These are phyloP conservation scores for Eucalyptus sideroxylon DNA, from an alignment of 345 rosid genomes.

Conservation along the genomic window DNA sequence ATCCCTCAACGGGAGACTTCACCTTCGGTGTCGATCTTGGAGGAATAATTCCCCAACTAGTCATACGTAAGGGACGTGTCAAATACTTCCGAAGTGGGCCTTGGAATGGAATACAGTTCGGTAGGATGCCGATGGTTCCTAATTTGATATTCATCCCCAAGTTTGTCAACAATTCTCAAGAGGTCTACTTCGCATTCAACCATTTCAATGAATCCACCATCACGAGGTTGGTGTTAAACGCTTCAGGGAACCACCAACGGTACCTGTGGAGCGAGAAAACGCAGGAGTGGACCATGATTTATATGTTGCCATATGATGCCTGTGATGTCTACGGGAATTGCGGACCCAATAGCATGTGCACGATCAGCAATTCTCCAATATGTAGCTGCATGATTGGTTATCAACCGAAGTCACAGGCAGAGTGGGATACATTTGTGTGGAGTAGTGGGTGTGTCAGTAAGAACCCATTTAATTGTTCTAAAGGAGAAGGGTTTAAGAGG, in stretches of 20 bases:
- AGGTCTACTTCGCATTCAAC: background rate
- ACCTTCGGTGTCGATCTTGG: background rate
- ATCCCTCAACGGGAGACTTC: background rate
- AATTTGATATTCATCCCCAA: background rate
- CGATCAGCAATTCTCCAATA: background rate
- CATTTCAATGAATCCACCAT: background rate
- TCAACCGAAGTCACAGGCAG: background rate
- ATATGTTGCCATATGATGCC: background rate
- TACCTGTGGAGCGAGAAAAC: background rate
- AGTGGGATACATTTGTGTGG: background rate
- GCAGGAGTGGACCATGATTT: background rate
- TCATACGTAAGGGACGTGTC: background rate
- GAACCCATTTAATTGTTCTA: background rate
- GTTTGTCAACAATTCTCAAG: background rate
- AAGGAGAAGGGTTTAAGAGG: background rate
- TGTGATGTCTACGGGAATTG: background rate
- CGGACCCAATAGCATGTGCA: background rate
- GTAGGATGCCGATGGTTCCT: fast-evolving
- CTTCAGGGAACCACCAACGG: background rate
- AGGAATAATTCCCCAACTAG: background rate
- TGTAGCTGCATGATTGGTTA: slow-evolving; percentile 16
- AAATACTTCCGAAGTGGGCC: background rate
- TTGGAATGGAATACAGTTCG: background rate
- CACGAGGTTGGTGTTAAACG: background rate
- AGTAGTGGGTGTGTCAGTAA: slow-evolving; percentile 11